Percentiles rank a stretch among this genome's conserved stretches.
phyloP scores from a whole-genome alignment of 192 early-diverging fungal species.

The Funneliformis geosporum region DNA sequence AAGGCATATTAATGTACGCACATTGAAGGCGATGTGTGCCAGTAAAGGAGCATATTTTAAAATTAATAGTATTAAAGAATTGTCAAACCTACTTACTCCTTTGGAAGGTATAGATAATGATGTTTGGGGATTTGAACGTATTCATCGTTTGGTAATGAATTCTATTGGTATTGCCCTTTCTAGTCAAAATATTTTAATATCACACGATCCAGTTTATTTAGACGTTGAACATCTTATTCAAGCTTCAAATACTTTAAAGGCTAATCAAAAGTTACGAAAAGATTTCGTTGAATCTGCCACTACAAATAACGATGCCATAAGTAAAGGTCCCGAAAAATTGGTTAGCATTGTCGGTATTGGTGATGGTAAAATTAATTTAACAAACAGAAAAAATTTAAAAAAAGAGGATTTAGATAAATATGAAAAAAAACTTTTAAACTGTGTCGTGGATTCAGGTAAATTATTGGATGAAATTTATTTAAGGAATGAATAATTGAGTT shows the following conservation, averaged over 20 bases:
- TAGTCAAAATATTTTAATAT: slow-evolving; percentile 29
- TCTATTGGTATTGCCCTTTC: slow-evolving; percentile 46
- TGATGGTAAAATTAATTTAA: slow-evolving; percentile 33
- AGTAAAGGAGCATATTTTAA: slow-evolving; percentile 44
- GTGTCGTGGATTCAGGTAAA: slow-evolving; percentile 79
- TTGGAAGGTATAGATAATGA: slow-evolving; percentile 41
- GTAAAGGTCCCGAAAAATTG: slow-evolving; percentile 34
- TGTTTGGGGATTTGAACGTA: slow-evolving; percentile 47
- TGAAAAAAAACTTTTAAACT: slow-evolving; percentile 74
- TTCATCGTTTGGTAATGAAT: slow-evolving; percentile 51
- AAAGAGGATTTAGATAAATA: slow-evolving; percentile 57
- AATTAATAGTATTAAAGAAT: background rate
- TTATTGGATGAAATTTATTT: background rate
- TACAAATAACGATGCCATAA: background rate
- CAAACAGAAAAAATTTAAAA: slow-evolving; percentile 32
- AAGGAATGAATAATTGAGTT: background rate
- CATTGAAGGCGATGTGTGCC: slow-evolving; percentile 36
- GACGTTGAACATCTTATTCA: slow-evolving; percentile 30
- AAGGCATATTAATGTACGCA: slow-evolving; percentile 50
- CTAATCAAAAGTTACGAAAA: slow-evolving; percentile 33
- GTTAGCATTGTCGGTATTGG: slow-evolving; percentile 48
- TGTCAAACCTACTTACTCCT: slow-evolving; percentile 12
- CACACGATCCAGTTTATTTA: slow-evolving; percentile 35
- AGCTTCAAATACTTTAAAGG: slow-evolving; percentile 28
- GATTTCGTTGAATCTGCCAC: slow-evolving; percentile 29